phyloP scores from a whole-genome alignment of 441 rosid species.

The Adansonia madagascariensis region DNA sequence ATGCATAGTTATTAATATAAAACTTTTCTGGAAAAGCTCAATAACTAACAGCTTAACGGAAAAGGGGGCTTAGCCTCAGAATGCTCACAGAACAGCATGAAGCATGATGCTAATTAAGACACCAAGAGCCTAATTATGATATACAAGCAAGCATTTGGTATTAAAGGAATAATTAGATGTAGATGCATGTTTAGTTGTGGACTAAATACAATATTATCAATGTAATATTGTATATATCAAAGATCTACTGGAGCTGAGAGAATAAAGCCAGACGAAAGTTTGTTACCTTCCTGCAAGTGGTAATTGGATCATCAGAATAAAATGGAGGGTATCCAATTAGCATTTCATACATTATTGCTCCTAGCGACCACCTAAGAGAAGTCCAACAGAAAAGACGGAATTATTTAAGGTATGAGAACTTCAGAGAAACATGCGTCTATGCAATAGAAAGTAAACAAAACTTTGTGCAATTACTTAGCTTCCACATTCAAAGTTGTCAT shows the following conservation, averaged over 20 bases:
- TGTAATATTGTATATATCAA: not conserved
- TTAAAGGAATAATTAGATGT: not conserved
- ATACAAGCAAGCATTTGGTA: slow-evolving; percentile 3
- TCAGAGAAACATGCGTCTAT: not conserved
- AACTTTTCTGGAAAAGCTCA: not conserved
- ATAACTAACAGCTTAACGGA: not conserved
- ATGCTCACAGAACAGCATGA: not conserved
- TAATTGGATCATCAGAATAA: slow-evolving; percentile 89
- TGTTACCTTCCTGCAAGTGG: slow-evolving; percentile 86
- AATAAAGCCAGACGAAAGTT: slow-evolving; percentile 11
- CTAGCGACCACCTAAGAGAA: slow-evolving; percentile 87
- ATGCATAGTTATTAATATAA: not conserved
- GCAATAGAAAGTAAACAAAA: slow-evolving; percentile 1
- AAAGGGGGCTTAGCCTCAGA: not conserved
- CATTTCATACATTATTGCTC: slow-evolving; percentile 98
- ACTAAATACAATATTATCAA: not conserved
- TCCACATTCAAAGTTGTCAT: not conserved
- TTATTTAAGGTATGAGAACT: not conserved
- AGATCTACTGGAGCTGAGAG: slow-evolving; percentile 27
- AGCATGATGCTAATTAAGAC: not conserved
- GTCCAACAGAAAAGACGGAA: slow-evolving; percentile 19
- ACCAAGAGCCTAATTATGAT: not conserved
- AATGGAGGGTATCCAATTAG: slow-evolving; percentile 96
- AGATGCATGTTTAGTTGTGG: not conserved
- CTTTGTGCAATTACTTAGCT: not conserved